Evolutionary conservation across 2,329 filamentous ascomycete genomes (phyloP).

Genomic region (Paraconiothyrium sp.): DNA sequence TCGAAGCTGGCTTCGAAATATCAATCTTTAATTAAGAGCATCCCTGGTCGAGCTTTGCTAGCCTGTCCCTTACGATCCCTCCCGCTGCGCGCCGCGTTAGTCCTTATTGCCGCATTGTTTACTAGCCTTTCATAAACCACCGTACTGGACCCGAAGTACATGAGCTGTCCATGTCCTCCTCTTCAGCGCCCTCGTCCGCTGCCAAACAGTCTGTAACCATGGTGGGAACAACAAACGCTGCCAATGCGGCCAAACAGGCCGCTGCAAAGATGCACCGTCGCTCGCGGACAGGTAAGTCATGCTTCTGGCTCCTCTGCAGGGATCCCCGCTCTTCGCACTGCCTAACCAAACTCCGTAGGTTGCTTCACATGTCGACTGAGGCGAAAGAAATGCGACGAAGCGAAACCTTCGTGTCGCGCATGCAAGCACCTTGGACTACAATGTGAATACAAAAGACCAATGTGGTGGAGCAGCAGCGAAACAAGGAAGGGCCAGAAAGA

Average conservation of each 20-base stretch:
- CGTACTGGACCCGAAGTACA: constrained; percentile 53
- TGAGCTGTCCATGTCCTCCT: constrained; percentile 60
- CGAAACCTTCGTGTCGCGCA: constrained; percentile 69
- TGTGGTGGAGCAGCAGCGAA: constrained; percentile 97
- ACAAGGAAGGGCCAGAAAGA: constrained; percentile 89
- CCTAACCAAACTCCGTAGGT: constrained; percentile 59
- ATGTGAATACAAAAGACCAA: constrained; percentile 95
- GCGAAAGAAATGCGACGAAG: constrained; percentile 76
- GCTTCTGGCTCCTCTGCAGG: constrained; percentile 45
- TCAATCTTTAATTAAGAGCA: constrained; percentile 57
- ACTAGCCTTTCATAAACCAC: constrained; percentile 51
- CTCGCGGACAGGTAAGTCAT: constrained; percentile 86
- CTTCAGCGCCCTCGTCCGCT: constrained; percentile 51
- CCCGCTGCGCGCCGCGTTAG: constrained; percentile 53
- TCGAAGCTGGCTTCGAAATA: constrained; percentile 59
- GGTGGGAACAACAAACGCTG: constrained; percentile 58
- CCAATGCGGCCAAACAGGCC: constrained; percentile 62
- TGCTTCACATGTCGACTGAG: constrained; percentile 74
- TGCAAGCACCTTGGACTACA: constrained; percentile 78
- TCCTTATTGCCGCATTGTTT: constrained; percentile 54
- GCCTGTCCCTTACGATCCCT: constrained; percentile 55
- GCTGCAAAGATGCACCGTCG: constrained; percentile 91
- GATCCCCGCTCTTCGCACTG: constrained; percentile 45
- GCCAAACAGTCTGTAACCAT: constrained; percentile 58
- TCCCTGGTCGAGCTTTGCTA: constrained; percentile 51